phyloP scores from a whole-genome alignment of 164 flowering plant genomes.

The Houttuynia cordata region DNA sequence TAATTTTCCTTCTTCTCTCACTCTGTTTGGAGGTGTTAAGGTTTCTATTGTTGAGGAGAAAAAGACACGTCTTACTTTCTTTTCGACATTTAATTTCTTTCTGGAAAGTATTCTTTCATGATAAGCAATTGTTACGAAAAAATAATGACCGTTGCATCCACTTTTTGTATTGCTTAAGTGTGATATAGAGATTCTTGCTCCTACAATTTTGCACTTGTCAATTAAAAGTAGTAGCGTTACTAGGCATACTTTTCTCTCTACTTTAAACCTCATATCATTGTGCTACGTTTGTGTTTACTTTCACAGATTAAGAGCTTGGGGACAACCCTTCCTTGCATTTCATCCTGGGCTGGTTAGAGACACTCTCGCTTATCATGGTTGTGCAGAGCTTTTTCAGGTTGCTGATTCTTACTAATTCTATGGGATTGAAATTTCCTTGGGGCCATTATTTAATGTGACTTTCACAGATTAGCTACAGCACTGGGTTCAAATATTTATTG shows the following conservation, averaged over 20 bases:
- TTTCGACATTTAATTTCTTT: too few relatives aligned
- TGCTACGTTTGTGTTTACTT: neutral
- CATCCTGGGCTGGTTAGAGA: constrained; percentile 87
- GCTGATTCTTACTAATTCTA: neutral
- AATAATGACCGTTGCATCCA: neutral
- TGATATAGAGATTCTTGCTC: too few relatives aligned
- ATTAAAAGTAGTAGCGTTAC: neutral
- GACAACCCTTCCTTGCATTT: constrained; percentile 73
- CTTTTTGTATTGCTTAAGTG: too few relatives aligned
- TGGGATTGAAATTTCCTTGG: neutral
- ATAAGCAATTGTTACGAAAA: neutral
- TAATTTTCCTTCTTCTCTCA: neutral
- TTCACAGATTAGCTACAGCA: too few relatives aligned
- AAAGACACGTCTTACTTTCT: neutral
- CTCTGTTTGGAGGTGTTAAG: too few relatives aligned
- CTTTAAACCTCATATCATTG: neutral
- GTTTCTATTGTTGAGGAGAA: neutral
- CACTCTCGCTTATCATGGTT: constrained; percentile 88
- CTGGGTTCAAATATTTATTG: too few relatives aligned
- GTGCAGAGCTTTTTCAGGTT: constrained; percentile 98
- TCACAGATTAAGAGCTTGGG: constrained; percentile 57
- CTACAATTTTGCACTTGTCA: too few relatives aligned
- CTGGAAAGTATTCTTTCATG: neutral
- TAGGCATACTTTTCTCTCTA: neutral
- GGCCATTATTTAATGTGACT: too few relatives aligned